A percentile compares a stretch with the other conserved stretches of the same genome.
These are phyloP conservation scores for Royoungia palumana DNA, from an alignment of 768 basidiomycete genomes.

Conservation along the genomic window DNA sequence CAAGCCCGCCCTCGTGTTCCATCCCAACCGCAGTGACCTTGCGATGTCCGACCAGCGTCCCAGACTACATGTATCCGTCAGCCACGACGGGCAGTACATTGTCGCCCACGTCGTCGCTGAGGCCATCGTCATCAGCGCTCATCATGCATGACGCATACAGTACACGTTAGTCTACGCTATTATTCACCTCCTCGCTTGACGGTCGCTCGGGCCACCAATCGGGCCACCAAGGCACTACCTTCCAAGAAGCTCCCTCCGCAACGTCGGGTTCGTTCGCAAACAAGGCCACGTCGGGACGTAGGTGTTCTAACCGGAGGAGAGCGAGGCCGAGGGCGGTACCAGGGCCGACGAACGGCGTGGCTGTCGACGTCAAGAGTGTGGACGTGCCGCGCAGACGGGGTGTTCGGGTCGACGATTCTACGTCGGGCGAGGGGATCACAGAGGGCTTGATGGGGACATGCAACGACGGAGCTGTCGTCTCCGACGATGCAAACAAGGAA, in stretches of 20 bases:
- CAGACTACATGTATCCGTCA: slow-evolving; percentile 66
- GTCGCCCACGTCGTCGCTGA: slow-evolving; percentile 67
- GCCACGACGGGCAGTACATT: slow-evolving; percentile 80
- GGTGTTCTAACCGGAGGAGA: slow-evolving; percentile 74
- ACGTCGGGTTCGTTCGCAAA: slow-evolving; percentile 6
- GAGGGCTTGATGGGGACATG: slow-evolving; percentile 28
- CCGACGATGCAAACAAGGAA: slow-evolving; percentile 38
- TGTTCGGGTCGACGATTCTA: slow-evolving; percentile 25
- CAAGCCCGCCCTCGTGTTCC: slow-evolving; percentile 42
- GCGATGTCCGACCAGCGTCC: not conserved
- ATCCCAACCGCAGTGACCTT: not conserved
- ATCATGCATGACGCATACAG: too few species aligned
- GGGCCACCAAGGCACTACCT: slow-evolving; percentile 67
- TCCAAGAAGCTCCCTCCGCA: slow-evolving; percentile 29
- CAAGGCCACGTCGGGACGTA: slow-evolving; percentile 26
- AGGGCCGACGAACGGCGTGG: slow-evolving; percentile 23
- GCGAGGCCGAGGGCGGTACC: slow-evolving; percentile 64
- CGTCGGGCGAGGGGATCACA: slow-evolving; percentile 1
- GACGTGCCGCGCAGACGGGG: slow-evolving; percentile 71
- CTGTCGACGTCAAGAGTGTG: slow-evolving; percentile 61
- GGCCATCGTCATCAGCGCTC: slow-evolving; percentile 2
- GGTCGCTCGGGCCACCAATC: slow-evolving; percentile 53
- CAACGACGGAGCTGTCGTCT: slow-evolving; percentile 12
- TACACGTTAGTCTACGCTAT: slow-evolving; percentile 17
- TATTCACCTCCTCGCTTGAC: slow-evolving; percentile 12